Percentiles rank a stretch among this genome's conserved stretches.
Conservation (phyloP, 1,139 yeast genomes). For the Diutina neorugosa region DNA sequence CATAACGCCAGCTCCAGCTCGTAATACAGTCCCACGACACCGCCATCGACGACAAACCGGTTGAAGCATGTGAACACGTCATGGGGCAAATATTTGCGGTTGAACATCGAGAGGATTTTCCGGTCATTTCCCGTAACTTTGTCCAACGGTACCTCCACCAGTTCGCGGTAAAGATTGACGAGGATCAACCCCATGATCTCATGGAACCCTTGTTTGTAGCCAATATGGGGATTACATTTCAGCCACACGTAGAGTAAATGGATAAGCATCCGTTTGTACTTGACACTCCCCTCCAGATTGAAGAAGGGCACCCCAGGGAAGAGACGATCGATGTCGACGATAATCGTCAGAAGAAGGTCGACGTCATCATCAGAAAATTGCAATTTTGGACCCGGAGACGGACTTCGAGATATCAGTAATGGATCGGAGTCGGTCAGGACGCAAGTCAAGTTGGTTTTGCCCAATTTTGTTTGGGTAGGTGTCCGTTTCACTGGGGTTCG, state of each 20-base stretch:
- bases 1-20: slow-evolving; percentile 29
- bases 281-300: slow-evolving; percentile 10
- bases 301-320: slow-evolving; percentile 50
- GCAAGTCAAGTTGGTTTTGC: background rate
- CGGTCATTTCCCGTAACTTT: slow-evolving; percentile 14
- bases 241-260: slow-evolving; percentile 45
- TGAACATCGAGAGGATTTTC: slow-evolving; percentile 25
- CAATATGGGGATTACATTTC: slow-evolving; percentile 36
- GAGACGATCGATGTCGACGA: slow-evolving; percentile 50
- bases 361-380: background rate
- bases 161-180: slow-evolving; percentile 33
- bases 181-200: slow-evolving; percentile 53
- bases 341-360: slow-evolving; percentile 28
- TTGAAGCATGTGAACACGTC: slow-evolving; percentile 37
- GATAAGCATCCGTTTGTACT: slow-evolving; percentile 30
- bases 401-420: background rate
- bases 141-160: slow-evolving; percentile 18
- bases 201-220: slow-evolving; percentile 63
- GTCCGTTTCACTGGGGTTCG: background rate
- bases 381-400: background rate
- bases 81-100: slow-evolving; percentile 25
- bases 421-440: background rate
- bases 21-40: slow-evolving; percentile 27
- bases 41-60: slow-evolving; percentile 26
- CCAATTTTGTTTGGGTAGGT: background rate